phyloP scores from a whole-genome alignment of 208 protist genomes.

The Crithidia mellificae region DNA sequence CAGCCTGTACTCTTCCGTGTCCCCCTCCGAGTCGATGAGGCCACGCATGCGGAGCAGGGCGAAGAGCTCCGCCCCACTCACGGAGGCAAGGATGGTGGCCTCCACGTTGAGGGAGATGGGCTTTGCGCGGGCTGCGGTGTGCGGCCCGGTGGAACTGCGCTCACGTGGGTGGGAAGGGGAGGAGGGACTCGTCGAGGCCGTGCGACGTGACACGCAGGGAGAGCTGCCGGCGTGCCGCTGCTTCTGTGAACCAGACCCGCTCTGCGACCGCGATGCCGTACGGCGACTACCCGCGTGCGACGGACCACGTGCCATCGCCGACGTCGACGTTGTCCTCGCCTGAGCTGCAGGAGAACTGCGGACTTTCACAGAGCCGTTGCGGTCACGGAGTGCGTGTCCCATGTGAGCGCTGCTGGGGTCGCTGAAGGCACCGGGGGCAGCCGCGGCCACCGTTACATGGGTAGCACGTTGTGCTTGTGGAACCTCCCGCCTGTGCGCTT shows the following conservation, averaged over 20 bases:
- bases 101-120: constrained; percentile 40
- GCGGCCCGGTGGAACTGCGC: no score
- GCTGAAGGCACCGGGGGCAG: constrained; percentile 1
- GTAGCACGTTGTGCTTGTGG: neutral
- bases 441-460: neutral
- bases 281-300: neutral
- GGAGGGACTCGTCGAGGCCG: constrained; percentile 1
- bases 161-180: neutral
- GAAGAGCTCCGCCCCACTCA: constrained; percentile 78
- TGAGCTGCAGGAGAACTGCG: no score
- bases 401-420: constrained; percentile 1
- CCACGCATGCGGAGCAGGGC: constrained; percentile 75
- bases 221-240: neutral
- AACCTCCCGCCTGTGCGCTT: neutral
- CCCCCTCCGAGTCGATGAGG: constrained; percentile 63
- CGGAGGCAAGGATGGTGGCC: constrained; percentile 43
- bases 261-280: neutral
- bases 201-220: neutral
- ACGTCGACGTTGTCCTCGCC: no score
- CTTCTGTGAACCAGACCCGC: neutral
- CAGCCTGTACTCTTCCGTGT: constrained; percentile 62
- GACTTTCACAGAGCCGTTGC: neutral
- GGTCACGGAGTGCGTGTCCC: neutral
- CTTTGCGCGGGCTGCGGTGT: no score
- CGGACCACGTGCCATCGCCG: no score